A percentile compares a stretch with the other conserved stretches of the same genome.
These are phyloP conservation scores for Phytophthora palmivora DNA, from an alignment of 352 stramenopile species.

Conservation along the genomic window DNA sequence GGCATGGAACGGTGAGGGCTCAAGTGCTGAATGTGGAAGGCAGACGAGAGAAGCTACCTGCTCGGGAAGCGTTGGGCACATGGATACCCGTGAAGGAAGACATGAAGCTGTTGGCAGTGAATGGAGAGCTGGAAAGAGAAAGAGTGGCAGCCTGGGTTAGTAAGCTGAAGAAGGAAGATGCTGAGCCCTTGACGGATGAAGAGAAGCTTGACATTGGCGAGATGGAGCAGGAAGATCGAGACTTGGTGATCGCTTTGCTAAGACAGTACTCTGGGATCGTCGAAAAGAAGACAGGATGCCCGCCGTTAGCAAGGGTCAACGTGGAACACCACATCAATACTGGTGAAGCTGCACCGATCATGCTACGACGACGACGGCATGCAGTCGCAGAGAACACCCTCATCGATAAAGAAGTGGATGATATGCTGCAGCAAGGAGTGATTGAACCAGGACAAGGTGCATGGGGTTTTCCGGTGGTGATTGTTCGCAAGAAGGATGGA, in stretches of 20 bases:
- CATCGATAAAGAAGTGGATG: too few species aligned
- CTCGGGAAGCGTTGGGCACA: constrained; percentile 4
- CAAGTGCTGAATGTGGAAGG: constrained; percentile 26
- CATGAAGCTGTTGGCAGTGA: constrained; percentile 19
- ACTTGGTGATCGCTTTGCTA: background rate
- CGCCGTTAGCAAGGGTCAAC: background rate
- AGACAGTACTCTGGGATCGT: constrained; percentile 1
- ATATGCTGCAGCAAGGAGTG: too few species aligned
- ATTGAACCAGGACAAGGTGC: constrained; percentile 20
- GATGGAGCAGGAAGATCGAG: background rate
- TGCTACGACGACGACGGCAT: constrained; percentile 5
- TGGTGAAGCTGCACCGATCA: constrained; percentile 20
- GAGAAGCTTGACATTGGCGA: constrained; percentile 7
- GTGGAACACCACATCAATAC: too few species aligned
- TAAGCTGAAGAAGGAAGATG: background rate
- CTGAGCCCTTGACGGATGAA: background rate
- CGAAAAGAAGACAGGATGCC: constrained; percentile 6
- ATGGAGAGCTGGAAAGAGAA: constrained; percentile 2
- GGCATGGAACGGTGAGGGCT: background rate
- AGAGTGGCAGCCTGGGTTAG: constrained; percentile 1
- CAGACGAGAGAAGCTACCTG: constrained; percentile 4
- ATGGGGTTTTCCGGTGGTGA: constrained; percentile 32
- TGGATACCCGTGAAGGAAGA: constrained; percentile 24
- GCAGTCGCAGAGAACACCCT: constrained; percentile 13
- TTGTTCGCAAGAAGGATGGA: constrained; percentile 11